Base-by-base conservation (phyloP, 352 stramenopile species). In the Phytophthora podocarpi region DNA sequence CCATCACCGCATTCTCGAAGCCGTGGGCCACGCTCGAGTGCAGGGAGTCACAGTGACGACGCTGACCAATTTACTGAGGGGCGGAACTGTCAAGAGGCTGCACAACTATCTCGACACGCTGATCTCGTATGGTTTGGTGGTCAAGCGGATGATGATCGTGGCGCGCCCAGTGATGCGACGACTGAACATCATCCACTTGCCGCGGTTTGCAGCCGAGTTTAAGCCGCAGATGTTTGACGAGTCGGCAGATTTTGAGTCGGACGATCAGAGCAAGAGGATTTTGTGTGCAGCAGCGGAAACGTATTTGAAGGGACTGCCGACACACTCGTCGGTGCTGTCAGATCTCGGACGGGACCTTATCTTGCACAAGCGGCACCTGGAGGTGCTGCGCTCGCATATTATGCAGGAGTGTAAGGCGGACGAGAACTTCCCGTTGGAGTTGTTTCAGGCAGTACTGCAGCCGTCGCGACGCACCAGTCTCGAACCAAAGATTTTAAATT, bases 141-240 rank as follows among this genome's bases (percentile, higher is more conserved):
- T 92, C 34, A 94, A 94, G 70, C 66, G 85, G 61, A 90, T 93
- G 72, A 81, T 94, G 74, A 90, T 94, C 53, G 82, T 91, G 32
- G 58, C 70, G 2, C 68, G 66, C 16, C 82, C 82, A 26, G 48
- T 52, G 0, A 91, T 91, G 77, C 63, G 79, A 0, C 80, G 82
- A 4, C 62, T 94, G 37, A 94, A 94, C 41, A 92, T 94, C 21
- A 74, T 94, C 41, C 85, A 94, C 49, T 46, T 94, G 45, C 85
- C 85, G 34, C 74, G 85, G 9, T 94, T 94, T 45, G 82, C 82
- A 0, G 51, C 46, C 2, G 62, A 72, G 12, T 94, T 94, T 35
- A 54, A 45, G 10, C 82, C 85, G 5, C 65, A 72, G 16, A 91
- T 94, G 79, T 88, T 82, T 32, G 82, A 89, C 50, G 59, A 76